Base-by-base conservation (phyloP, 495 filamentous ascomycete species). In the Jackrogersella minutella region DNA sequence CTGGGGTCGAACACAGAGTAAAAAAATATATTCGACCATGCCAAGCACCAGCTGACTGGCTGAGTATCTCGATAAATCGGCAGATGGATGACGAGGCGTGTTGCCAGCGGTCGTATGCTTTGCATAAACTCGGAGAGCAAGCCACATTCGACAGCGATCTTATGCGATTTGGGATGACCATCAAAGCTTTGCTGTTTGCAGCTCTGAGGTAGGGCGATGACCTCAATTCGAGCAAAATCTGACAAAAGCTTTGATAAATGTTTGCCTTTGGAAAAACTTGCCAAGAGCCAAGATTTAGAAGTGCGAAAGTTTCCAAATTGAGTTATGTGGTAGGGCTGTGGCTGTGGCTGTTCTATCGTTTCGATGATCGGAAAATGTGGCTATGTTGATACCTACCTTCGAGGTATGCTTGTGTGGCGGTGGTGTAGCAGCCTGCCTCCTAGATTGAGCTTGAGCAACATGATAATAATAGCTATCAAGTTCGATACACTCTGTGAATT, bases 31-130 rank as follows among this genome's bases (percentile, higher is more conserved):
- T 22, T 41, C 50, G 50, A 30, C 14, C 10, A 55, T 30, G 19
- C 50, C 16, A n/a, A 49, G 22, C 31, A 40, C 31, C 21, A 47
- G 40, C 33, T 37, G 16, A 47, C 30, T 39, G 24, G 39, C 19
- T 9, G 6, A 34, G 26, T 30, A 31, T 46, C n/a, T 62, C 37
- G 24, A 34, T 50, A 37, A 51, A 30, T 37, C 28, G 56, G 33
- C 34, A 51, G 58, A 41, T 30, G 19, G 37, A 39, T 53, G 37
- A 62, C 58, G 58, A 62, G 58, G 30, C 58, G 37, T 62, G 37
- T 43, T 11, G 36, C 5, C 30, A 3, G 36, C 52, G 22, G 31
- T 37, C 22, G 22, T 22, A 8, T 24, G 13, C 49, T 52, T 22
- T 22, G 49, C 28, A 52, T 52, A 30, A 33, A 36, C 24, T 16